Base-by-base conservation (phyloP, 139 green algal species). In the Chlorella sp. region DNA sequence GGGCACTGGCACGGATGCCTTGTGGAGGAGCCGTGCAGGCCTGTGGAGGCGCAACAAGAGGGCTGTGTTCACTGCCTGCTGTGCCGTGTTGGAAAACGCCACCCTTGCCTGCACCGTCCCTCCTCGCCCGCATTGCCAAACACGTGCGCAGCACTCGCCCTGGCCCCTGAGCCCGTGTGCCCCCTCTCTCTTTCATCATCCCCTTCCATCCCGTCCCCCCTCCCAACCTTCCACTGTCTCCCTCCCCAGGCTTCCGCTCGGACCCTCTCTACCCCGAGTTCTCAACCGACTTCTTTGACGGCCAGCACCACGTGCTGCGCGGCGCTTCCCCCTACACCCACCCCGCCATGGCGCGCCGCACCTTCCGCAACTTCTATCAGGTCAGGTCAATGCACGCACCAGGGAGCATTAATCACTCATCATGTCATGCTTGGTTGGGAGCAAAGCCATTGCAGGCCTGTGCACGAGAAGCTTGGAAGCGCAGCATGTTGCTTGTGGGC, bases 211-310 rank as follows among this genome's bases (percentile, higher is more conserved):
- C 48, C 9, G 5, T 57, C 48, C 5, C 48, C 48, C 48, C 48
- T 57, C 48, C 48, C 48, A 57, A 57, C 48, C 4, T 32, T 21
- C 36, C 32, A 28, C 2, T 60, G n/a, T 14, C 11, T n/a, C 64
- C 30, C 57, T 82, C n/a, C 40, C n/a, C 76, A 89, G 94, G 94
- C 15, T 96, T 95, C 39, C 26, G 84, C 4, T 34, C 92, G 28
- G 93, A 94, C 78, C 71, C 87, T 15, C 88, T 89, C 24, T 96
- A 96, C 90, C 89, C 89, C 48, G 91, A 96, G 64, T 96, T 96
- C 88, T 93, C 87, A 19, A 40, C 87, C 48, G 94, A 96, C 86
- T 96, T 96, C 60, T 96, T 96, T 48, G 94, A 97, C 57, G 92
- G 84, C 21, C 68, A 87, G 28, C 94, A 96, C 88, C 95, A 87